A percentile compares a stretch with the other conserved stretches of the same genome.
Evolutionary conservation across 192 early-diverging fungal genomes (phyloP).

Genomic region (Linnemannia schmuckeri): DNA sequence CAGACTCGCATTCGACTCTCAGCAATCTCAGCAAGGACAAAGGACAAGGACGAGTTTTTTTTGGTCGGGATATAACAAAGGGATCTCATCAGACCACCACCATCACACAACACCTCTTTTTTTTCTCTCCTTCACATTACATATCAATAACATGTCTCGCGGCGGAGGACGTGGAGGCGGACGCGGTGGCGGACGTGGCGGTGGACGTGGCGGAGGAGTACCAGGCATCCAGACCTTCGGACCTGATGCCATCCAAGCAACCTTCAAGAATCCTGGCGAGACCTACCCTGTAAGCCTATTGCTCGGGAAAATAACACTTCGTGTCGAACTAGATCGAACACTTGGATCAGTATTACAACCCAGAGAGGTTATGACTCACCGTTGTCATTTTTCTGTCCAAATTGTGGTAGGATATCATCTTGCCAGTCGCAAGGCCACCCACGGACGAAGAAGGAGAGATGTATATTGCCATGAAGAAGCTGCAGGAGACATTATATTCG

Average conservation of each 20-base stretch:
- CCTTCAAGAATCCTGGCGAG: conserved; percentile 52
- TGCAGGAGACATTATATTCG: conserved; percentile 29
- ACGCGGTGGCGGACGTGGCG: conserved; percentile 44
- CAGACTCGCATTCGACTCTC: background rate
- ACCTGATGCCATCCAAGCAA: conserved; percentile 48
- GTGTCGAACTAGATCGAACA: background rate
- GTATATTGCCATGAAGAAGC: conserved; percentile 31
- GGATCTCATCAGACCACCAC: background rate
- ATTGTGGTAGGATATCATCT: conserved; percentile 34
- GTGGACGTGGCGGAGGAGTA: conserved; percentile 27
- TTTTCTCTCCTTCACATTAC: background rate
- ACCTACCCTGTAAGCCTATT: conserved; percentile 39
- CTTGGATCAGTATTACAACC: background rate
- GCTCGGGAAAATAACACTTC: too few relatives aligned
- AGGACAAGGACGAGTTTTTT: background rate
- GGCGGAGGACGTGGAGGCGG: conserved; percentile 38
- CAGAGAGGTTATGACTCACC: background rate
- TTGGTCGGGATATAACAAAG: background rate
- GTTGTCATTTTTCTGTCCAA: background rate
- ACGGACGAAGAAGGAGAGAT: conserved; percentile 33
- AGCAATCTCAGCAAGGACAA: background rate
- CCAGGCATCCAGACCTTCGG: conserved; percentile 44
- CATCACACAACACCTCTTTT: background rate
- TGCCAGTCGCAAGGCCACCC: conserved; percentile 35
- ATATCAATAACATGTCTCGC: conserved; percentile 34